Percentiles rank a stretch among this genome's conserved stretches.
Conservation (phyloP, 495 filamentous ascomycete species). For the Tuber brumale region DNA sequence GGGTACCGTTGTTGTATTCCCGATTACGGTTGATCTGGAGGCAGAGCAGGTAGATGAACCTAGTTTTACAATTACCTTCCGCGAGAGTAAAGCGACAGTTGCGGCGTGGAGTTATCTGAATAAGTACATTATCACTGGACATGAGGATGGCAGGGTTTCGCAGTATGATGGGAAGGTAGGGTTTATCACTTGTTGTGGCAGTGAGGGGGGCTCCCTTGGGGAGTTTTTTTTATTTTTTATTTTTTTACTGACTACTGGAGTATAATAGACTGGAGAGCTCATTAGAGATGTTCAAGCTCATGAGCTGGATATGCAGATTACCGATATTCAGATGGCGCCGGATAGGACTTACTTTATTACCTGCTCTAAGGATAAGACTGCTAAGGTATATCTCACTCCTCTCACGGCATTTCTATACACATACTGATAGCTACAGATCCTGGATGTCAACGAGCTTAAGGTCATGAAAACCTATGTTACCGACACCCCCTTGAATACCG, state of each 20-base stretch:
- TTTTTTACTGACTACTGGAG: constrained; percentile 13
- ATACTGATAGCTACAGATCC: constrained; percentile 51
- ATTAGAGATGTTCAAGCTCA: constrained; percentile 72
- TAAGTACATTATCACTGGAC: constrained; percentile 93
- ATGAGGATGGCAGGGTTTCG: constrained; percentile 89
- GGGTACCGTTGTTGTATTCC: constrained; percentile 84
- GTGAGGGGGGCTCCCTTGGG: not conserved
- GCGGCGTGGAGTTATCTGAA: constrained; percentile 88
- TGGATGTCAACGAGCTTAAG: constrained; percentile 74
- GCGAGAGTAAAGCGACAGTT: constrained; percentile 92
- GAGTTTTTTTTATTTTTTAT: not conserved
- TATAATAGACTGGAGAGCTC: constrained; percentile 68
- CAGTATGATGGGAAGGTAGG: constrained; percentile 90
- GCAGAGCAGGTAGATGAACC: constrained; percentile 80
- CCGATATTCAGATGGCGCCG: constrained; percentile 86
- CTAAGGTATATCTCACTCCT: constrained; percentile 58
- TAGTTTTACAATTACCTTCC: constrained; percentile 74
- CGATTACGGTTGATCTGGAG: constrained; percentile 70
- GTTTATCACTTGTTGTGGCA: not conserved
- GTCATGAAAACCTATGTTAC: constrained; percentile 83
- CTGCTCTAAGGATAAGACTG: constrained; percentile 92
- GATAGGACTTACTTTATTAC: constrained; percentile 98
- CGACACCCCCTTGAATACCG: constrained; percentile 96
- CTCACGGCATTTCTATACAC: constrained; percentile 2
- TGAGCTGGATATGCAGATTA: constrained; percentile 75